Evolutionary conservation across 306 rosid species (phyloP).

Genomic region (Potentilla sterilis): DNA sequence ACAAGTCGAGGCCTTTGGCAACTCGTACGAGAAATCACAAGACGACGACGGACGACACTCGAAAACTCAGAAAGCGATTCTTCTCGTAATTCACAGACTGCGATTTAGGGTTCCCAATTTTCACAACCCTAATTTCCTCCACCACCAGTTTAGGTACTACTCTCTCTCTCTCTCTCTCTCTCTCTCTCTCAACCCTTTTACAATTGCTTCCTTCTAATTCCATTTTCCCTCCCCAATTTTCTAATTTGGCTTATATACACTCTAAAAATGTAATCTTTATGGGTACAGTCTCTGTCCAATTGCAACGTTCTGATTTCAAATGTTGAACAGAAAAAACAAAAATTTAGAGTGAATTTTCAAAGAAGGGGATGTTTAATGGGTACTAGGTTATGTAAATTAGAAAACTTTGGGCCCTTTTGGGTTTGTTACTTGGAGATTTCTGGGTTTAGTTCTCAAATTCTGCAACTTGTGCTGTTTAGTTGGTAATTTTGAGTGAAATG

Average conservation of each 20-base stretch:
- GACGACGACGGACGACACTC: background rate
- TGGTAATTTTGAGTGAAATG: background rate
- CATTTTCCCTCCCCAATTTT: background rate
- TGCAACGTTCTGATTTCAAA: background rate
- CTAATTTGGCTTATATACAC: background rate
- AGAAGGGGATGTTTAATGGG: background rate
- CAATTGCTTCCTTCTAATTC: slow-evolving; percentile 3
- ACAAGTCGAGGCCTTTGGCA: too few species aligned
- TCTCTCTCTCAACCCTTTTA: background rate
- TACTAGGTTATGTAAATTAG: background rate
- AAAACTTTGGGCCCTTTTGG: background rate
- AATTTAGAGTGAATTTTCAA: background rate
- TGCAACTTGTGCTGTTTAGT: background rate
- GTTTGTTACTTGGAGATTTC: background rate
- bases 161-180: background rate
- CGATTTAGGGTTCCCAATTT: slow-evolving; percentile 17
- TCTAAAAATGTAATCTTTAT: background rate
- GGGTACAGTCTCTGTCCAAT: background rate
- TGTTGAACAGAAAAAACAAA: background rate
- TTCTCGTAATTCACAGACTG: background rate
- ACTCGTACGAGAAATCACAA: background rate
- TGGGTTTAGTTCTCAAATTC: background rate
- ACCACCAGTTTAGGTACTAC: background rate
- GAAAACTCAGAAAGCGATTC: background rate
- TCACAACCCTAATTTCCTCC: background rate